phyloP scores from a whole-genome alignment of 2,329 filamentous ascomycete genomes.

The Claviceps monticola region DNA sequence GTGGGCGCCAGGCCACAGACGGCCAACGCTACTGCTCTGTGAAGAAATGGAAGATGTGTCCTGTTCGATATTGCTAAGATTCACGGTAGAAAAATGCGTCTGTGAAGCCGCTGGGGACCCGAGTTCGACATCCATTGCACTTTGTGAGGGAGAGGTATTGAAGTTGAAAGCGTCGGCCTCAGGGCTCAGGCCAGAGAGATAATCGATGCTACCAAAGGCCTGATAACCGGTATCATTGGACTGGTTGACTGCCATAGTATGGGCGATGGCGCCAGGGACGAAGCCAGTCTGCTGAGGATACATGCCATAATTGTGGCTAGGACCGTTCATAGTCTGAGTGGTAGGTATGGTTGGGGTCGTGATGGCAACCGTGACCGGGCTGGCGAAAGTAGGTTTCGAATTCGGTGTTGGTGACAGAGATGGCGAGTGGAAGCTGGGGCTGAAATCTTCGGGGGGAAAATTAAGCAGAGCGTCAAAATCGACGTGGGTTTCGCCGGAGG shows the following conservation, averaged over 20 bases:
- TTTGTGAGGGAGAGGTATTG: slow-evolving; percentile 50
- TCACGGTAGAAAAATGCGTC: slow-evolving; percentile 54
- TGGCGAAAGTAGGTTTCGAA: slow-evolving; percentile 40
- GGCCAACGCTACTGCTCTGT: slow-evolving; percentile 45
- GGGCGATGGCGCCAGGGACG: slow-evolving; percentile 68
- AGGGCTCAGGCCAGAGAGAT: slow-evolving; percentile 41
- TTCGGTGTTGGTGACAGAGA: slow-evolving; percentile 40
- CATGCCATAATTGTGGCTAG: slow-evolving; percentile 88
- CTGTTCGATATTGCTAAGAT: slow-evolving; percentile 63
- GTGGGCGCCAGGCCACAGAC: slow-evolving; percentile 88
- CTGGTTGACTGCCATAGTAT: slow-evolving; percentile 66
- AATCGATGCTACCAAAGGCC: slow-evolving; percentile 34
- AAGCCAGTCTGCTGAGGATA: slow-evolving; percentile 94
- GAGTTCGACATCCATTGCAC: slow-evolving; percentile 48
- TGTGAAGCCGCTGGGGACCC: slow-evolving; percentile 34
- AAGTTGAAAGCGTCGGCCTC: slow-evolving; percentile 60
- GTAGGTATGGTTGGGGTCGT: slow-evolving; percentile 41
- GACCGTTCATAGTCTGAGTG: slow-evolving; percentile 53
- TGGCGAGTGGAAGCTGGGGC: slow-evolving; percentile 44
- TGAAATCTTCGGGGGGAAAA: slow-evolving; percentile 44
- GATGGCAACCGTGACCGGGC: slow-evolving; percentile 36
- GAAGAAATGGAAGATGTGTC: slow-evolving; percentile 32
- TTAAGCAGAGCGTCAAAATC: slow-evolving; percentile 46
- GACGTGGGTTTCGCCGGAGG: slow-evolving; percentile 30
- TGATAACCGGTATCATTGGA: slow-evolving; percentile 40